Percentiles rank a stretch among this genome's conserved stretches.
These are phyloP conservation scores for Tetracladium setigerum DNA, from an alignment of 495 filamentous ascomycete genomes.

Conservation along the genomic window DNA sequence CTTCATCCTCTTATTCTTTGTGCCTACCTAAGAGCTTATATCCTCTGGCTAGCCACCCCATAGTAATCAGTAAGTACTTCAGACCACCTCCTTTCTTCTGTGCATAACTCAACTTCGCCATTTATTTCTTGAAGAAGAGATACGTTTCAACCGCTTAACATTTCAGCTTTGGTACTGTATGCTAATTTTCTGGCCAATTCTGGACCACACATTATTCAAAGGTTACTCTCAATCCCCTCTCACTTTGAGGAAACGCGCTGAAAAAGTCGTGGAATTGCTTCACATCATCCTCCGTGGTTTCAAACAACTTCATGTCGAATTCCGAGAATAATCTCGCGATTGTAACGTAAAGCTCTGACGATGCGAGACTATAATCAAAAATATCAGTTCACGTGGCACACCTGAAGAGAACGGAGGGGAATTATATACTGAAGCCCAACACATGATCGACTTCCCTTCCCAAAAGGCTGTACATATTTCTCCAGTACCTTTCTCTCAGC, in stretches of 20 bases:
- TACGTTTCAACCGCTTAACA: no score
- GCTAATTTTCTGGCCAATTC: no score
- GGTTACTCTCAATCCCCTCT: slow-evolving; percentile 1
- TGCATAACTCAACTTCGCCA: no score
- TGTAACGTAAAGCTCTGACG: neutral
- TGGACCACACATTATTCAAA: slow-evolving; percentile 1
- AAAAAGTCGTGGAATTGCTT: slow-evolving; percentile 4
- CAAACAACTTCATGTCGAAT: neutral
- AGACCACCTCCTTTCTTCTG: no score
- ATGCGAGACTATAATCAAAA: neutral
- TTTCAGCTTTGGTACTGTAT: no score
- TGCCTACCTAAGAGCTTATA: no score
- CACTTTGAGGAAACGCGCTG: neutral
- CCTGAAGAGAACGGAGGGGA: neutral
- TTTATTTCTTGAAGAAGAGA: no score
- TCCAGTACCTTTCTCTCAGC: slow-evolving; percentile 24
- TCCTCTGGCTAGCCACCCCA: no score
- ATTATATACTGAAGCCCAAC: neutral
- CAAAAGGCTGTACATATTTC: slow-evolving; percentile 3
- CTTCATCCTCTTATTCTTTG: no score
- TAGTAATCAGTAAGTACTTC: no score
- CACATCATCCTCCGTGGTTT: neutral
- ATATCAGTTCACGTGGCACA: neutral
- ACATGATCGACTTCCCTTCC: neutral
- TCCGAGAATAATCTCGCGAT: neutral